A percentile compares a stretch with the other conserved stretches of the same genome.
These are phyloP conservation scores for Ascochyta clinopodiicola DNA, from an alignment of 2,329 filamentous ascomycete genomes.

Conservation along the genomic window DNA sequence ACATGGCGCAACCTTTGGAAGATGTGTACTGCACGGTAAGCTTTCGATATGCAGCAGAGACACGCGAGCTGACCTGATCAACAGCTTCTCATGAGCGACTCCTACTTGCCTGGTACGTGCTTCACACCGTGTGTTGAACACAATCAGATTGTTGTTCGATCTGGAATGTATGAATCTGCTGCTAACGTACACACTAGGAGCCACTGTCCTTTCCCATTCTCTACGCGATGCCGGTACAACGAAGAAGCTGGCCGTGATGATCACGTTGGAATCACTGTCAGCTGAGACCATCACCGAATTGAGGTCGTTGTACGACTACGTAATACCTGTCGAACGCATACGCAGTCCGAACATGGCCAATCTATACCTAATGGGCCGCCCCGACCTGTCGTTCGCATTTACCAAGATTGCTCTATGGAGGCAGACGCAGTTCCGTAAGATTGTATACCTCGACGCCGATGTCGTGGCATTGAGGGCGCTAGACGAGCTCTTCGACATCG, in stretches of 20 bases:
- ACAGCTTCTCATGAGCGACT: conserved; percentile 90
- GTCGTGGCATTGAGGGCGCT: conserved; percentile 88
- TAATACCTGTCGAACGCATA: conserved; percentile 83
- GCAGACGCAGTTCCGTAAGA: conserved; percentile 85
- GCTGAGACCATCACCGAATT: conserved; percentile 78
- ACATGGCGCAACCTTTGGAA: conserved; percentile 52
- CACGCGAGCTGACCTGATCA: conserved; percentile 34
- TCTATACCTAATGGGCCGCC: conserved; percentile 87
- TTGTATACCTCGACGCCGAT: conserved; percentile 95
- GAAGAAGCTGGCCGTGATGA: conserved; percentile 83
- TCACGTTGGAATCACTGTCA: conserved; percentile 81
- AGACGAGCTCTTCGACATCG: conserved; percentile 84
- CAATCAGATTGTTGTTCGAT: neutral
- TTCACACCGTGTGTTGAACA: no score
- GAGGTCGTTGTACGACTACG: conserved; percentile 83
- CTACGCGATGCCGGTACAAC: conserved; percentile 86
- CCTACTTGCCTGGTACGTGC: conserved; percentile 82
- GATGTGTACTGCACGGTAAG: conserved; percentile 72
- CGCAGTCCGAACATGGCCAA: conserved; percentile 80
- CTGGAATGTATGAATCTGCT: neutral
- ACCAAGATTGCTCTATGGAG: conserved; percentile 97
- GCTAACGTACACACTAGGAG: conserved; percentile 64
- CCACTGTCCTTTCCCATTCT: conserved; percentile 91
- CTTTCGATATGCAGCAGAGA: conserved; percentile 23
- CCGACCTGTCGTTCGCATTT: conserved; percentile 89